Conservation (phyloP, 306 rosid species). For the Inga oerstediana region DNA sequence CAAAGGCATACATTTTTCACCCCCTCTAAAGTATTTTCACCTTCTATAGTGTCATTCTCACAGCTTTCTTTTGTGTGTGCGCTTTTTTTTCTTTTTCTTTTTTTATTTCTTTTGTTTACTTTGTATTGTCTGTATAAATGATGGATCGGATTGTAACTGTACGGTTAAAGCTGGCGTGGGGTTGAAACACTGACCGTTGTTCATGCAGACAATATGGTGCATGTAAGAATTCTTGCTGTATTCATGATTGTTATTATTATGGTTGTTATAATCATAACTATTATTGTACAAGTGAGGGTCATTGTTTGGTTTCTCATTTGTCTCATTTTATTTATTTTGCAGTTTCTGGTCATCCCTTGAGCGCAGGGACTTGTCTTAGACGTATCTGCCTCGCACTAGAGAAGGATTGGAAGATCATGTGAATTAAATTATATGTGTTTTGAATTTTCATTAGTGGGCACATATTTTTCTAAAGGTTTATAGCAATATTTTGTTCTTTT, state of each 20-base stretch:
- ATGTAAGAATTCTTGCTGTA: not conserved
- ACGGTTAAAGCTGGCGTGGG: not conserved
- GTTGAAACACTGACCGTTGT: not conserved
- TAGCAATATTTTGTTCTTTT: not conserved
- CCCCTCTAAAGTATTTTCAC: not conserved
- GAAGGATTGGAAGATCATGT: constrained; percentile 24
- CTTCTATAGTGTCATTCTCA: not conserved
- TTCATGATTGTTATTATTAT: not conserved
- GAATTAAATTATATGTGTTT: not conserved
- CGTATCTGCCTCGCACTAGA: constrained; percentile 26
- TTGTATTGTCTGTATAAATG: not conserved
- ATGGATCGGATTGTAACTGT: not conserved
- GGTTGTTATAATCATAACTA: not conserved
- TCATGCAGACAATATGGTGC: not conserved
- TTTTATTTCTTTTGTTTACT: not conserved
- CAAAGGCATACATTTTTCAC: not conserved
- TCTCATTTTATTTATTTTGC: not conserved
- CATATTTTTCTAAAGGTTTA: not conserved
- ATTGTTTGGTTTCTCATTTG: not conserved
- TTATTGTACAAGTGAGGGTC: not conserved
- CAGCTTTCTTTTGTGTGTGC: not conserved
- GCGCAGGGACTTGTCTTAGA: constrained; percentile 26
- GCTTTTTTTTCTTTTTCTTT: not conserved
- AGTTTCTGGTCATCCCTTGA: constrained; percentile 33
- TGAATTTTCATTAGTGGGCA: not conserved